Evolutionary conservation across 2,329 filamentous ascomycete genomes (phyloP), one percentile per base, ranked within the genome.

Genomic region (Rhynchosporium graminicola): DNA sequence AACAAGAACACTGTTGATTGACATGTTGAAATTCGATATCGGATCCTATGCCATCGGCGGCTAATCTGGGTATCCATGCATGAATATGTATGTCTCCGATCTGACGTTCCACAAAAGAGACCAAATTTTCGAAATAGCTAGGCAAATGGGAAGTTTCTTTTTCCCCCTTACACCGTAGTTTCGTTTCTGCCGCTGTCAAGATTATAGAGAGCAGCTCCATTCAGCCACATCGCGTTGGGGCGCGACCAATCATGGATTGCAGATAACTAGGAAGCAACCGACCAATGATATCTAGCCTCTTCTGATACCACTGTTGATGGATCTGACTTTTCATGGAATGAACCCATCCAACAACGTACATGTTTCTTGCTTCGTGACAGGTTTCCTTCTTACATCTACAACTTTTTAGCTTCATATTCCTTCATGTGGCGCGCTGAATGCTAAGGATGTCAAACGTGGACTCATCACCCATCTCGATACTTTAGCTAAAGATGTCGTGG

Each of bases 31-130:
- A 15, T 15, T 20, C 10, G 20, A 36, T 3, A 40, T 10, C 28
- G 33, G 33, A 9, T 29, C 12, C 13, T 20, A 20, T 20, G 20
- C 20, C 20, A 29, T 42, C 31, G n/a, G 26, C 20, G 47, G 29
- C 9, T 42, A 8, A n/a, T 54, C 51, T 54, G 51, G 51, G 51
- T 33, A 54, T 54, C 51, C 38, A 54, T 54, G 51, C 51, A 54
- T 54, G 36, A 52, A 20, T 40, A 31, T n/a, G 20, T 40, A 31
- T n/a, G 20, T 33, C 33, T 45, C n/a, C 33, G 2, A 9, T 52
- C 38, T 38, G 50, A 38, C 31, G 38, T 26, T 33, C 7, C 33
- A 26, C 33, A 3, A 20, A 38, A 54, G 36, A 20, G 26, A 42
- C 10, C n/a, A 20, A 54, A 54, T 20, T 15, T 54, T 38, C 51